A percentile compares a stretch with the other conserved stretches of the same genome.
These are phyloP conservation scores for Vanderwaltozyma polyspora DNA, from an alignment of 805 yeast genomes.

Conservation along the genomic window DNA sequence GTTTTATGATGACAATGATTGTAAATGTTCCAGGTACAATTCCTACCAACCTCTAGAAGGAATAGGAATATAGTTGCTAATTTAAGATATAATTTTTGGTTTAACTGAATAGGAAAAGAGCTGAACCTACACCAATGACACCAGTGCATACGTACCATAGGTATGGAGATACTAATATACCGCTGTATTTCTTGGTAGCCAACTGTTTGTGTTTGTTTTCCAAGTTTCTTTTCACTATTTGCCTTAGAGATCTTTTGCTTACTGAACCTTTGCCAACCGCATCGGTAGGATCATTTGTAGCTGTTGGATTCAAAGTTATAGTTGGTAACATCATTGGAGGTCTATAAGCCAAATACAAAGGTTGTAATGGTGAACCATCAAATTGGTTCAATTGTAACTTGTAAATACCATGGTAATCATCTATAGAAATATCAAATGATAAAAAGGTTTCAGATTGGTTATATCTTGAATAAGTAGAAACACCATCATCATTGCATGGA, in stretches of 20 bases:
- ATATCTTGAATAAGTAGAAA: slow-evolving; percentile 61
- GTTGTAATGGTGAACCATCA: slow-evolving; percentile 74
- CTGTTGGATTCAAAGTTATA: slow-evolving; percentile 30
- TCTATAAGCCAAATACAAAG: slow-evolving; percentile 78
- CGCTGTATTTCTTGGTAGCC: slow-evolving; percentile 32
- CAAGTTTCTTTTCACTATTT: slow-evolving; percentile 54
- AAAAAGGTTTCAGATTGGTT: slow-evolving; percentile 51
- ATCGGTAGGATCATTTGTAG: slow-evolving; percentile 19
- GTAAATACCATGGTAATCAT: slow-evolving; percentile 75
- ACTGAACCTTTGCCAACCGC: slow-evolving; percentile 20
- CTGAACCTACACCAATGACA: slow-evolving; percentile 22
- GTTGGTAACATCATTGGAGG: slow-evolving; percentile 98
- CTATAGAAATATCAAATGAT: slow-evolving; percentile 48
- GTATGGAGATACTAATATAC: slow-evolving; percentile 8
- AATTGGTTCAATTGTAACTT: slow-evolving; percentile 61
- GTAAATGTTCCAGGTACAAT: no score
- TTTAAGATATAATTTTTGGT: no score
- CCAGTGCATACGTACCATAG: slow-evolving; percentile 21
- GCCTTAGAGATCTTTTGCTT: slow-evolving; percentile 27
- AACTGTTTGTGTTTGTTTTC: slow-evolving; percentile 72
- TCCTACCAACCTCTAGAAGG: no score
- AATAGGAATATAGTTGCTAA: no score
- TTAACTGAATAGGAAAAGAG: slow-evolving; percentile 12
- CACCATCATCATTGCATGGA: slow-evolving; percentile 63
- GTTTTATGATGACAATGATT: no score